These are phyloP conservation scores for Suhomyces panamericanus DNA, from an alignment of 1,139 yeast species.

Conservation along the genomic window DNA sequence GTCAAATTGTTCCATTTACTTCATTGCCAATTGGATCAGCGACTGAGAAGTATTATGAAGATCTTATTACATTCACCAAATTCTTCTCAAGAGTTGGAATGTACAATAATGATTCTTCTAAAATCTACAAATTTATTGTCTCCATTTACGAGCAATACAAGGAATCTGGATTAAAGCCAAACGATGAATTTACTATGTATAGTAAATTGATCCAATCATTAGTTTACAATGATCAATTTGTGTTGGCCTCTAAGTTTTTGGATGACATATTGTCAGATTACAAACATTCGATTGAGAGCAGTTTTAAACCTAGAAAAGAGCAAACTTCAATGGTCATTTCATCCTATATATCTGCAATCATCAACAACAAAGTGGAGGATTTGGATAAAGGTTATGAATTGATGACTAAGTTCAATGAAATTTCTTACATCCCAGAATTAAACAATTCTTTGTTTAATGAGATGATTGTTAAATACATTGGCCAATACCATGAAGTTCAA, in stretches of 20 bases:
- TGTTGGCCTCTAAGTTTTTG: slow-evolving; percentile 55
- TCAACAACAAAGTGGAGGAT: slow-evolving; percentile 18
- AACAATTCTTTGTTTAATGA: slow-evolving; percentile 33
- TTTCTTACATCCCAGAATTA: slow-evolving; percentile 42
- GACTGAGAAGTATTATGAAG: slow-evolving; percentile 7
- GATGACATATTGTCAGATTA: slow-evolving; percentile 44
- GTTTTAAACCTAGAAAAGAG: slow-evolving; percentile 21
- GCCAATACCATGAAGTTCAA: slow-evolving; percentile 23
- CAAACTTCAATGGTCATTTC: slow-evolving; percentile 36
- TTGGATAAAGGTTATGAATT: slow-evolving; percentile 29
- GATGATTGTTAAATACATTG: slow-evolving; percentile 30
- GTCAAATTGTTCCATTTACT: slow-evolving; percentile 17
- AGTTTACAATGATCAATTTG: slow-evolving; percentile 48
- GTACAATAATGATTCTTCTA: slow-evolving; percentile 17
- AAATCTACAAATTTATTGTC: slow-evolving; percentile 30
- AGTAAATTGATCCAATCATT: slow-evolving; percentile 52
- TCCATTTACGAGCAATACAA: slow-evolving; percentile 29
- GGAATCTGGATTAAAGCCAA: slow-evolving; percentile 8
- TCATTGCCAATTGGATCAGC: neutral
- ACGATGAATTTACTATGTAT: slow-evolving; percentile 49
- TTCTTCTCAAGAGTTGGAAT: slow-evolving; percentile 22
- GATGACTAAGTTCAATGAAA: slow-evolving; percentile 30
- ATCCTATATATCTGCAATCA: slow-evolving; percentile 30
- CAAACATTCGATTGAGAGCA: slow-evolving; percentile 20
- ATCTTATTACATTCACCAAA: slow-evolving; percentile 27